Evolutionary conservation across 345 rosid species (phyloP), one percentile per base, ranked within the genome.

Genomic region (Brassica rapa): DNA sequence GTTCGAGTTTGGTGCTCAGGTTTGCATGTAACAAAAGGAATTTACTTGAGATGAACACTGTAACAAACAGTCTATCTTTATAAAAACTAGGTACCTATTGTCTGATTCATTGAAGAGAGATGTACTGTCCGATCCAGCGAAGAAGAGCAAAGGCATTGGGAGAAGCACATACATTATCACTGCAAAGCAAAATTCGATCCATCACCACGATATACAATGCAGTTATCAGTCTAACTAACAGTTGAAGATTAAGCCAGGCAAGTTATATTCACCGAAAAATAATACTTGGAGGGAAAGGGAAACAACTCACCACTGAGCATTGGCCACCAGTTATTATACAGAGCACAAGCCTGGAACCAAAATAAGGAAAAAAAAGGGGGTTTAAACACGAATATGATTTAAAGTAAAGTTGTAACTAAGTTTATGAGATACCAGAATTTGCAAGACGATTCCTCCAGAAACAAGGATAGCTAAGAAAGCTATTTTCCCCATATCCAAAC

Each of bases 321-420:
- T 41, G 98, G 97, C 99, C 99, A 92, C 99, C 99, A 95, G 49
- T 92, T 95, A 82, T 89, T 32, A 67, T 89, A 95, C 83, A 95
- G 62, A 62, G 98, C 99, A 82, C 99, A 94, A 46, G 98, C 97
- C 98, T 92, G 85, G 55, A 80, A 77, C 51, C 30, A 72, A 33
- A 70, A 70, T 39, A 5, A 70, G 67, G 21, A 41, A 49, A 65
- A 14, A 8, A 1, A 27, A 27, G 4, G 30, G 1, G 5, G 3
- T 59, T 63, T 6, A 70, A 46, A 27, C 5, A 57, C 24, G 55
- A 16, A 27, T 27, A 27, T 27, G 30, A 27, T 27, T 27, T 27
- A 1, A 27, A 27, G 3, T 27, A 27, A 27, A 27, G 30, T 27
- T 27, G 30, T 27, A 27, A 27, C 30, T 27, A 27, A 27, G 30